Conservation (phyloP, 495 filamentous ascomycete genomes). For the Penicillium angulare region DNA sequence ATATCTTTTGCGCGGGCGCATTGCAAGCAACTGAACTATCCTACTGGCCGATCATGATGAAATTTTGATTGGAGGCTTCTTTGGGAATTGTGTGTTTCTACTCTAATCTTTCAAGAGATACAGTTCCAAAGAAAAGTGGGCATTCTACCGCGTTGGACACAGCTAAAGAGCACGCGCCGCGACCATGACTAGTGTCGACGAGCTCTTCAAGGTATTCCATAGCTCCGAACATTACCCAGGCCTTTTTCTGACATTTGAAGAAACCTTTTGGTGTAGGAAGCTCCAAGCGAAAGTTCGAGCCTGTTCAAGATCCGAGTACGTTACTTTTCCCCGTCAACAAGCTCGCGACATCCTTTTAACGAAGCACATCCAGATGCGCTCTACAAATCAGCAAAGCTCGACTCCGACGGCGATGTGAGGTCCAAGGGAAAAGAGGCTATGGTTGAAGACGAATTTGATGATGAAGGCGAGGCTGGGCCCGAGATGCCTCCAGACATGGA, state of each 20-base stretch:
- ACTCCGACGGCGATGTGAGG: conserved; percentile 58
- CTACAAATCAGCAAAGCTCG: conserved; percentile 84
- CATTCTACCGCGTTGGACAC: not conserved
- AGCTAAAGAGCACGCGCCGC: conserved; percentile 8
- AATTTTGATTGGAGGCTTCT: too few relatives aligned
- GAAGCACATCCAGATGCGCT: conserved; percentile 54
- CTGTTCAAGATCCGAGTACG: conserved; percentile 68
- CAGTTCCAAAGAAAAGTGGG: too few relatives aligned
- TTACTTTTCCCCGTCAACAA: conserved; percentile 1
- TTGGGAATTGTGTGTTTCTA: too few relatives aligned
- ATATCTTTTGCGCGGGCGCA: conserved; percentile 32
- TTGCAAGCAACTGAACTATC: conserved; percentile 9
- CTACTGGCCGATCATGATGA: not conserved
- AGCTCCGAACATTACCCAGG: too few relatives aligned
- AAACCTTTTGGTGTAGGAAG: conserved; percentile 43
- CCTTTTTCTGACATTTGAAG: conserved; percentile 28
- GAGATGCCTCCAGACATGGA: conserved; percentile 64
- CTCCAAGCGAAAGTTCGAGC: conserved; percentile 77
- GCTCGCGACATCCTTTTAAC: conserved; percentile 18
- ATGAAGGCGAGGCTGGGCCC: conserved; percentile 68
- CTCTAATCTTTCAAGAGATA: too few relatives aligned
- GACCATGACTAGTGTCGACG: conserved; percentile 74
- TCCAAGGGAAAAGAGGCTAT: conserved; percentile 59
- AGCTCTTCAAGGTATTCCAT: conserved; percentile 72
- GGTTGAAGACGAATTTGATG: conserved; percentile 59